Evolutionary conservation across 2,329 filamentous ascomycete species (phyloP).

Genomic region (Sclerotinia glacialis): DNA sequence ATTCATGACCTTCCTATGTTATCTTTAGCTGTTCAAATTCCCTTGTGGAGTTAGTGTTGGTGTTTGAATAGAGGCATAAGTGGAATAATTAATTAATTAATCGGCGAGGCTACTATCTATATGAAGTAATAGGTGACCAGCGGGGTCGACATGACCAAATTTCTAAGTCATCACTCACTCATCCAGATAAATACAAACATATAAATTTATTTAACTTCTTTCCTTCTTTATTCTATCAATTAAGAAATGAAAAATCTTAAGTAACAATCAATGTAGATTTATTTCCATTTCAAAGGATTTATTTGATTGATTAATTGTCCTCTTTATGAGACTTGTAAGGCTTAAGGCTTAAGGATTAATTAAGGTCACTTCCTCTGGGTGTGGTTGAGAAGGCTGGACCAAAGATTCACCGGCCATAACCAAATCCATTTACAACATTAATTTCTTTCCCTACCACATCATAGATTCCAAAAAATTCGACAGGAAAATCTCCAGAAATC

Average conservation of each 20-base stretch:
- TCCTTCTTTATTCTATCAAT: background rate
- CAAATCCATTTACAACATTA: background rate
- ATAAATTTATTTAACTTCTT: no score
- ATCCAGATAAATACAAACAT: no score
- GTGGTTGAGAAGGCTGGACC: background rate
- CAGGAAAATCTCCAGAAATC: background rate
- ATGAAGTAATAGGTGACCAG: no score
- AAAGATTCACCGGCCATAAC: slow-evolving; percentile 9
- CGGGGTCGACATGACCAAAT: background rate
- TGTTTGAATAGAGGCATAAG: background rate
- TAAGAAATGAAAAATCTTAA: background rate
- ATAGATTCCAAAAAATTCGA: background rate
- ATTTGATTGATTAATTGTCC: background rate
- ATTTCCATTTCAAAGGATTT: background rate
- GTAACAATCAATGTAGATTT: background rate
- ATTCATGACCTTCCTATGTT: background rate
- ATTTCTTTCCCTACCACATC: background rate
- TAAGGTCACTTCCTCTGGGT: background rate
- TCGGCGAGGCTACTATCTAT: slow-evolving; percentile 6
- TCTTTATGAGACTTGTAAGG: slow-evolving; percentile 11
- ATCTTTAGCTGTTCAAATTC: no score
- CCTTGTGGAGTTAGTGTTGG: background rate
- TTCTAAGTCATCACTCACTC: background rate
- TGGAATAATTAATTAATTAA: background rate
- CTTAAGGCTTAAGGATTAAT: no score